A percentile compares a stretch with the other conserved stretches of the same genome.
phyloP scores from a whole-genome alignment of 2,329 filamentous ascomycete species.

The Aspergillus aculeatus region DNA sequence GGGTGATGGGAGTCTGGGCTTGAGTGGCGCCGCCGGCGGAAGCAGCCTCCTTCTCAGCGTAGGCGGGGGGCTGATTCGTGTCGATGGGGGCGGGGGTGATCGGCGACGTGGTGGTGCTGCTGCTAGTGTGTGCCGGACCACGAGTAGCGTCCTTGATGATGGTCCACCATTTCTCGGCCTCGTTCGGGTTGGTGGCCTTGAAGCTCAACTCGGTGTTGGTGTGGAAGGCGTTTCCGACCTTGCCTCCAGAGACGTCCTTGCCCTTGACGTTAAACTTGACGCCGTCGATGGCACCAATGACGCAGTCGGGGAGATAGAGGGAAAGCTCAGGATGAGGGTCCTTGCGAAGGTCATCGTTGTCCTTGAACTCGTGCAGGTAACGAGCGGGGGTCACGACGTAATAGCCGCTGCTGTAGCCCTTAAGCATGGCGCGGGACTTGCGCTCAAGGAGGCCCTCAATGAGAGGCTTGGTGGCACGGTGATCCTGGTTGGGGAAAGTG shows the following conservation, averaged over 20 bases:
- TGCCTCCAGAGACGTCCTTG: slow-evolving; percentile 79
- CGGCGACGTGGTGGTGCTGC: slow-evolving; percentile 3
- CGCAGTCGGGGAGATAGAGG: slow-evolving; percentile 87
- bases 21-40: not conserved
- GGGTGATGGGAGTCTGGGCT: slow-evolving; percentile 9
- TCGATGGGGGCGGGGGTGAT: slow-evolving; percentile 15
- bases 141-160: slow-evolving; percentile 55
- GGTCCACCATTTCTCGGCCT: slow-evolving; percentile 83
- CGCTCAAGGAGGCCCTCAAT: slow-evolving; percentile 87
- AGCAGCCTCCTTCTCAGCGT: slow-evolving; percentile 25
- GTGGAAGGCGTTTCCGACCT: slow-evolving; percentile 75
- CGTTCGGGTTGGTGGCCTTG: slow-evolving; percentile 77
- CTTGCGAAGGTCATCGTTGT: slow-evolving; percentile 68
- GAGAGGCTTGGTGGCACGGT: slow-evolving; percentile 73
- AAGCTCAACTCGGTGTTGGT: slow-evolving; percentile 79
- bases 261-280: slow-evolving; percentile 94
- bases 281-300: slow-evolving; percentile 69
- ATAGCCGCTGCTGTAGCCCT: slow-evolving; percentile 76
- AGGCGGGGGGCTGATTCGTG: slow-evolving; percentile 23
- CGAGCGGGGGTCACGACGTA: slow-evolving; percentile 87
- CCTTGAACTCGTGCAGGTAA: slow-evolving; percentile 95
- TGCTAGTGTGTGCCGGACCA: slow-evolving; percentile 7
- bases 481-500: slow-evolving; percentile 84
- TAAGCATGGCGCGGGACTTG: slow-evolving; percentile 81
- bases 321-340: slow-evolving; percentile 74